These are phyloP conservation scores for Phytophthora vignae DNA, from an alignment of 352 stramenopile species.

Conservation along the genomic window DNA sequence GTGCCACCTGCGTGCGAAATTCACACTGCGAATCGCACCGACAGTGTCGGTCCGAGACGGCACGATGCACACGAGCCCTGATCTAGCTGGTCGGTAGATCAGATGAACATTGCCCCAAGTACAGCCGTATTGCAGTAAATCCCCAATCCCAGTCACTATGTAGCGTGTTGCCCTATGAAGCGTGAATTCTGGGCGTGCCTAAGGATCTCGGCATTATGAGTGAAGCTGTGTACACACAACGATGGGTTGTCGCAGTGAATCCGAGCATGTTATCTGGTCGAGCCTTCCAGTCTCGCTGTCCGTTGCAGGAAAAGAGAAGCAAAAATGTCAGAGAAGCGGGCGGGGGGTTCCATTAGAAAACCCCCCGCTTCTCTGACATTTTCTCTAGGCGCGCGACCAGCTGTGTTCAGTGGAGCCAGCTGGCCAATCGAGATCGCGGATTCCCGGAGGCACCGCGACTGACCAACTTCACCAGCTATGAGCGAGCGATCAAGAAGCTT, in stretches of 20 bases:
- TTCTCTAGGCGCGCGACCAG: neutral
- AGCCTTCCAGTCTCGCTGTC: neutral
- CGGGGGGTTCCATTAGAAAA: neutral
- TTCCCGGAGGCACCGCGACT: neutral
- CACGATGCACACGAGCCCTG: neutral
- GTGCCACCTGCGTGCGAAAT: no score
- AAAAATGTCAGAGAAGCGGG: no score
- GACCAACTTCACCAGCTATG: neutral
- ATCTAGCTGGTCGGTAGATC: constrained; percentile 1
- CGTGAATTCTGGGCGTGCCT: neutral
- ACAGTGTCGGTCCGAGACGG: no score
- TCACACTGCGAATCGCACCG: no score
- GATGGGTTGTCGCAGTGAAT: neutral
- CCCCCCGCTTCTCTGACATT: neutral
- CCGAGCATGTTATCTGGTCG: neutral
- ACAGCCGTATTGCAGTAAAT: neutral
- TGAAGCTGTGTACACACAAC: no score
- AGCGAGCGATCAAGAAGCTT: neutral
- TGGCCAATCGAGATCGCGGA: neutral
- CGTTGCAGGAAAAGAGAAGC: neutral
- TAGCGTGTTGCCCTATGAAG: neutral
- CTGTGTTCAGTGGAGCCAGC: neutral
- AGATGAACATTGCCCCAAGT: neutral
- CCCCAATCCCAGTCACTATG: neutral
- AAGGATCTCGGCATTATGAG: neutral